Evolutionary conservation across 345 rosid genomes (phyloP).

Genomic region (Citrus inodora): DNA sequence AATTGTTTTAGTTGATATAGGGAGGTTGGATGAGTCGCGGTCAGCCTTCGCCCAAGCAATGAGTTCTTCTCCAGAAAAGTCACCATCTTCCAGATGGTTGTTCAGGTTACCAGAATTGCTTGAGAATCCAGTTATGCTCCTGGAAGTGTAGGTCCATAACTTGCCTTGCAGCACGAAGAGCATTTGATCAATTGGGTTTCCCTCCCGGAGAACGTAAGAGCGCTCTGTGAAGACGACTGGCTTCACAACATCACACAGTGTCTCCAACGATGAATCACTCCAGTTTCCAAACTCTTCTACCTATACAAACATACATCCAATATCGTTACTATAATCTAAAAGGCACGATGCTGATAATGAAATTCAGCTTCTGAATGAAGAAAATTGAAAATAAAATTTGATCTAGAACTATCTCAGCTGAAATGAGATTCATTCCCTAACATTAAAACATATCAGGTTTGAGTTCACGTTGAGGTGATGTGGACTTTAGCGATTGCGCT

Average conservation of each 20-base stretch:
- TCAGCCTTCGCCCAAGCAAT: constrained; percentile 78
- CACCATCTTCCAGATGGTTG: constrained; percentile 54
- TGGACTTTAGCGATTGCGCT: too few species aligned
- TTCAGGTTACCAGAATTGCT: neutral
- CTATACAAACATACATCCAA: neutral
- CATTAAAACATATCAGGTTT: too few species aligned
- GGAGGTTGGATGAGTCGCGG: constrained; percentile 64
- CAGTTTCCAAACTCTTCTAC: neutral
- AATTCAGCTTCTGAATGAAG: too few species aligned
- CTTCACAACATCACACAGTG: neutral
- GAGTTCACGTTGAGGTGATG: too few species aligned
- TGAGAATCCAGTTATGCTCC: neutral
- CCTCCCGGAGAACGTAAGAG: neutral
- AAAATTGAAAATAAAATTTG: too few species aligned
- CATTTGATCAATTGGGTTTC: neutral
- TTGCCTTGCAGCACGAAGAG: neutral
- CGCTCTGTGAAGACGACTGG: neutral
- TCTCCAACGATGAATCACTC: neutral
- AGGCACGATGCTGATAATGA: too few species aligned
- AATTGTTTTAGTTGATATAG: constrained; percentile 74
- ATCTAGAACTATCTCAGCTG: too few species aligned
- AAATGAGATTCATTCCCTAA: too few species aligned
- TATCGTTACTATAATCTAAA: too few species aligned
- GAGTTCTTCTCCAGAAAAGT: constrained; percentile 83
- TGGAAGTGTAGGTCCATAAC: neutral